A percentile compares a stretch with the other conserved stretches of the same genome.
phyloP scores from a whole-genome alignment of 2,329 filamentous ascomycete species.

The Coniochaeta sp. region DNA sequence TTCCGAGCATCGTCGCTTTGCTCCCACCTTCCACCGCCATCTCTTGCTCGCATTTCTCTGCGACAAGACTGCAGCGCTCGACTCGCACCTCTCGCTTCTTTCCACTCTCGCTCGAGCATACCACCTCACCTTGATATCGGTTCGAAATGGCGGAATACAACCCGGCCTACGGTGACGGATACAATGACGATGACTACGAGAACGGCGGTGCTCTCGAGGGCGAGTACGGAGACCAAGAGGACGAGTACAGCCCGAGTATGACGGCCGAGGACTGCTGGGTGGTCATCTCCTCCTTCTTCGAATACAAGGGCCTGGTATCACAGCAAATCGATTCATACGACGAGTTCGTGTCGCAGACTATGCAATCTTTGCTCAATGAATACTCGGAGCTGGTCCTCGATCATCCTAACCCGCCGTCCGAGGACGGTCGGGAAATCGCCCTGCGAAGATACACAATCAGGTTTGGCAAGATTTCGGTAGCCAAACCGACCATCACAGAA shows the following conservation, averaged over 20 bases:
- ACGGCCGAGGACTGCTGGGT: conserved; percentile 98
- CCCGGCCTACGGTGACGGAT: conserved; percentile 13
- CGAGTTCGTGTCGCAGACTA: conserved; percentile 88
- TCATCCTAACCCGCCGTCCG: conserved; percentile 66
- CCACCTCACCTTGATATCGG: not conserved
- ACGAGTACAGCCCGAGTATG: conserved; percentile 53
- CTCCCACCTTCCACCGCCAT: not conserved
- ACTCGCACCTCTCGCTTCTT: not conserved
- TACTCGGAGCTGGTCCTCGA: conserved; percentile 90
- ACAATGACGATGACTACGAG: conserved; percentile 45
- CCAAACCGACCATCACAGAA: conserved; percentile 85
- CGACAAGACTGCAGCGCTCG: not conserved
- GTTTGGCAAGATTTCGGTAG: conserved; percentile 84
- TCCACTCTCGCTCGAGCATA: not conserved
- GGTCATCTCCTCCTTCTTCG: conserved; percentile 95
- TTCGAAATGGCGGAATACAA: conserved; percentile 5
- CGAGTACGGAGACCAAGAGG: conserved; percentile 61
- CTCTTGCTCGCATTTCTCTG: not conserved
- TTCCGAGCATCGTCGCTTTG: not conserved
- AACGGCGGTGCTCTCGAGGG: conserved; percentile 41
- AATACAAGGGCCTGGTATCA: conserved; percentile 88
- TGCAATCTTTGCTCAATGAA: conserved; percentile 91
- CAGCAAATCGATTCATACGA: conserved; percentile 98
- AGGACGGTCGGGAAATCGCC: conserved; percentile 71
- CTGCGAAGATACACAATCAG: conserved; percentile 92